phyloP scores from a whole-genome alignment of 1,284 basidiomycete genomes.

The Ustilago trichophora region DNA sequence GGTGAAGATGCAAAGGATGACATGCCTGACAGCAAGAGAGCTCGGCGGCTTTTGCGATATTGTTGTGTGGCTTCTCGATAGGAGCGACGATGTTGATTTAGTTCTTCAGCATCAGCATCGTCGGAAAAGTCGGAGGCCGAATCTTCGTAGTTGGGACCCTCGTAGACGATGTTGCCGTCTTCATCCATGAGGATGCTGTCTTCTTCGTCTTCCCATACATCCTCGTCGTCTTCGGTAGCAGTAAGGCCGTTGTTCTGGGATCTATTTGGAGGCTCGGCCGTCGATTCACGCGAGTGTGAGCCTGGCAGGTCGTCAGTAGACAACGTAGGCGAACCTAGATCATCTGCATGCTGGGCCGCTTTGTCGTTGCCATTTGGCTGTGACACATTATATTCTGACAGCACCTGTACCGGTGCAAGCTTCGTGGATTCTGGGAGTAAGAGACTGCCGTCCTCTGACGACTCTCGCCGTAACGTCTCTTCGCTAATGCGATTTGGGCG shows the following conservation, averaged over 20 bases:
- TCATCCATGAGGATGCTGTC: conserved; percentile 24
- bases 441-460: background rate
- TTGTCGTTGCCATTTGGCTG: too few relatives aligned
- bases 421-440: background rate
- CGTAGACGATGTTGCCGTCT: conserved; percentile 29
- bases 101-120: conserved; percentile 19
- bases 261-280: conserved; percentile 5
- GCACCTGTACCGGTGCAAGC: background rate
- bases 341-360: background rate
- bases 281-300: conserved; percentile 12
- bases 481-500: conserved; percentile 9
- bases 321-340: background rate
- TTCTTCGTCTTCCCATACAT: conserved; percentile 46
- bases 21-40: conserved; percentile 40
- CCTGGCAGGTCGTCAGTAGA: background rate
- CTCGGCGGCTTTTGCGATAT: conserved; percentile 44
- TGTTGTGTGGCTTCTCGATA: conserved; percentile 45
- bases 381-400: background rate
- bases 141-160: conserved; percentile 25
- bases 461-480: conserved; percentile 20
- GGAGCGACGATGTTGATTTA: conserved; percentile 21
- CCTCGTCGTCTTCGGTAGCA: conserved; percentile 35
- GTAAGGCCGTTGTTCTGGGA: background rate
- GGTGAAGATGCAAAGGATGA: conserved; percentile 38
- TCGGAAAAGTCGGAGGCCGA: conserved; percentile 31